Percentiles rank a stretch among this genome's conserved stretches.
Evolutionary conservation across 371 early-diverging fungal genomes (phyloP).

Genomic region (Apophysomyces variabilis): DNA sequence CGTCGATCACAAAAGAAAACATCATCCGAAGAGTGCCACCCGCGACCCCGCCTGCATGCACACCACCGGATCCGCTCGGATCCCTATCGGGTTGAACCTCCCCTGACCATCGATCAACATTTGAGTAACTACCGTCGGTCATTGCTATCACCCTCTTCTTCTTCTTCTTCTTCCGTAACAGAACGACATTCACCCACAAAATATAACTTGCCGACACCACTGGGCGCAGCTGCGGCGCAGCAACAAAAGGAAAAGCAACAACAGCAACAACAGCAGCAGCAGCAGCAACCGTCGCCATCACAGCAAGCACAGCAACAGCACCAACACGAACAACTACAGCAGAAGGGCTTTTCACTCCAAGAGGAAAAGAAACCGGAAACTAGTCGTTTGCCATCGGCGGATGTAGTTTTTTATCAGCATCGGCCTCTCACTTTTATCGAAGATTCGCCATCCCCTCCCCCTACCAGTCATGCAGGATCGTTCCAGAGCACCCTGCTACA

Average conservation of each 20-base stretch:
- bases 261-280: not conserved
- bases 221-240: conserved; percentile 25
- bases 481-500: conserved; percentile 11
- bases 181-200: conserved; percentile 18
- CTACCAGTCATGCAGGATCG: conserved; percentile 10
- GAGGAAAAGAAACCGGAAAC: no score
- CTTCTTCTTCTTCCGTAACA: not conserved
- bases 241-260: conserved; percentile 14
- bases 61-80: conserved; percentile 51
- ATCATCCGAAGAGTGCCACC: conserved; percentile 22
- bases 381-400: not conserved
- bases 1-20: conserved; percentile 55
- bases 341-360: no score
- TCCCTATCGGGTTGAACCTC: conserved; percentile 36
- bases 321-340: no score
- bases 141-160: conserved; percentile 8
- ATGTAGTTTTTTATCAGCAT: conserved; percentile 24
- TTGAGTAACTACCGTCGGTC: conserved; percentile 36
- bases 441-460: conserved; percentile 1
- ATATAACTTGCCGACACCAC: conserved; percentile 25
- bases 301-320: no score
- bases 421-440: conserved; percentile 20
- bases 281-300: not conserved
- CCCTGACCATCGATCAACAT: conserved; percentile 54
- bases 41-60: conserved; percentile 45